phyloP scores from a whole-genome alignment of 495 filamentous ascomycete genomes.

The Xylaria intraflava region DNA sequence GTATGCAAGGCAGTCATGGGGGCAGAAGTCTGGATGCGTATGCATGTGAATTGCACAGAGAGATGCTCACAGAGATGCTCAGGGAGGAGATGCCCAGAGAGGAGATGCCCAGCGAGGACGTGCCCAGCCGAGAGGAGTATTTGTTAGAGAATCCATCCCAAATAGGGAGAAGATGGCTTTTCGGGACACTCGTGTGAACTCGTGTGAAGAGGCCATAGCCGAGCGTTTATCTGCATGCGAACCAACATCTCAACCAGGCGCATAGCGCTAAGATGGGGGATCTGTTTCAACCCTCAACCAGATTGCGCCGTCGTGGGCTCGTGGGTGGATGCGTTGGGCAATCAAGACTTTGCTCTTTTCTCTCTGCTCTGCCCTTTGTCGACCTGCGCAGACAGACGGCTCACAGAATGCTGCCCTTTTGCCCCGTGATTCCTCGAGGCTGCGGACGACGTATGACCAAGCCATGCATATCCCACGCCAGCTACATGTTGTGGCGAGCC shows the following conservation, averaged over 20 bases:
- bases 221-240: neutral
- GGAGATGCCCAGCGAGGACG: neutral
- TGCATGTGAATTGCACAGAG: neutral
- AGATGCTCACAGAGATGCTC: too few species aligned
- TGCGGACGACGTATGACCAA: neutral
- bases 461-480: neutral
- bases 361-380: too few species aligned
- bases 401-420: neutral
- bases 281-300: neutral
- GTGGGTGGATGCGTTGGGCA: too few species aligned
- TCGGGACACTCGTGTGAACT: neutral
- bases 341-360: too few species aligned
- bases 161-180: neutral
- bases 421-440: neutral
- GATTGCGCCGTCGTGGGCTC: too few species aligned
- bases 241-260: slow-evolving; percentile 1
- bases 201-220: neutral
- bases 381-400: too few species aligned
- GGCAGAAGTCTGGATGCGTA: neutral
- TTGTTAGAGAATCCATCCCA: neutral
- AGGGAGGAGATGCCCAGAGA: neutral
- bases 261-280: neutral
- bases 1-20: slow-evolving; percentile 9
- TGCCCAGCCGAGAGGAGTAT: neutral
- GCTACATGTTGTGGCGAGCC: neutral